phyloP scores from a whole-genome alignment of 208 protist species.

The Wallacemonas sp. region DNA sequence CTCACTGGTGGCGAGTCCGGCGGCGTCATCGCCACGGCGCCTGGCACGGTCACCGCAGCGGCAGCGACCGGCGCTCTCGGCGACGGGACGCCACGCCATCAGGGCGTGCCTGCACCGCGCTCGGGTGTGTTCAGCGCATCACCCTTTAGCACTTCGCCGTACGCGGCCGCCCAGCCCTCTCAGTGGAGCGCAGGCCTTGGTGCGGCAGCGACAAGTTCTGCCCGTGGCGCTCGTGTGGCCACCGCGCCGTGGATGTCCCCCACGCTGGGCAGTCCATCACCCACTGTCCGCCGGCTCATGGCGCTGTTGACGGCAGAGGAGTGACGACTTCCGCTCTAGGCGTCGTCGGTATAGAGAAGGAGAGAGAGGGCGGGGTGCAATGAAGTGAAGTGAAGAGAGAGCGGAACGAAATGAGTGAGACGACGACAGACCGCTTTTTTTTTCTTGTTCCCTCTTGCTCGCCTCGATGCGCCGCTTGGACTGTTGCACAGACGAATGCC shows the following conservation, averaged over 20 bases:
- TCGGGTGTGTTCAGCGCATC: background rate
- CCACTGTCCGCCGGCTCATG: conserved; percentile 34
- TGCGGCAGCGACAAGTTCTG: too few species aligned
- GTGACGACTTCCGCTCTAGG: background rate
- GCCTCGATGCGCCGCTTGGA: too few species aligned
- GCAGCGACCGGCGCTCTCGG: background rate
- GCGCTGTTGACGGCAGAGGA: conserved; percentile 30
- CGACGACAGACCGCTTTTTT: too few species aligned
- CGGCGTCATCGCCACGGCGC: background rate
- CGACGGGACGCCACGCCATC: background rate
- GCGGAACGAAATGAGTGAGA: too few species aligned
- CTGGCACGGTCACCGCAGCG: background rate
- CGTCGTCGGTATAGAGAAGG: background rate
- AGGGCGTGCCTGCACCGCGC: background rate
- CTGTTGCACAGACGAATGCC: too few species aligned
- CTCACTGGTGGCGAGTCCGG: background rate
- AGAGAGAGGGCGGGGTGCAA: background rate
- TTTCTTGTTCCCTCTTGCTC: too few species aligned
- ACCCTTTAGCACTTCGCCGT: conserved; percentile 5
- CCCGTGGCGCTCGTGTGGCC: background rate
- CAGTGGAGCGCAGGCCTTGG: too few species aligned
- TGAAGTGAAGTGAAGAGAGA: too few species aligned
- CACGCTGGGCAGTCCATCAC: background rate
- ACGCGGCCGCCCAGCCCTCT: background rate
- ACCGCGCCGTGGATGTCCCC: background rate